Percentiles rank a stretch among this genome's conserved stretches.
Conservation (phyloP, 805 yeast genomes). For the Hanseniaspora taiwanica region DNA sequence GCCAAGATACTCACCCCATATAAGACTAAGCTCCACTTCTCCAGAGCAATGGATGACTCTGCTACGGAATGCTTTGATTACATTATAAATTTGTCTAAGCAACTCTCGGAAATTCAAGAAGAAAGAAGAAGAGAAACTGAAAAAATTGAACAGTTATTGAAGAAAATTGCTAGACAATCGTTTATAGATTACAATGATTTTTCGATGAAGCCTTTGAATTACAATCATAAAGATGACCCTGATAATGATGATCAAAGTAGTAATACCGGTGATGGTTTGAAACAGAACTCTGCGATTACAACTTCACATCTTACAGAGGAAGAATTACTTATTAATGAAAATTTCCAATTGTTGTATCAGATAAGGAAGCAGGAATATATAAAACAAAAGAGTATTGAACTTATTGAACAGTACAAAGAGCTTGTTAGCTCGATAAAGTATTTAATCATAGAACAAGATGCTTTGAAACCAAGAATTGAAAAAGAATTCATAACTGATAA, state of each 20-base stretch:
- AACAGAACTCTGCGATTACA: too few species aligned
- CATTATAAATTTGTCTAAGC: slow-evolving; percentile 15
- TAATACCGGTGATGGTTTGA: too few species aligned
- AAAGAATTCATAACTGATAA: neutral
- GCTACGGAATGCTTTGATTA: slow-evolving; percentile 17
- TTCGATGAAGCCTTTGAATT: slow-evolving; percentile 8
- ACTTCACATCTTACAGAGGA: slow-evolving; percentile 7
- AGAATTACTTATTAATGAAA: slow-evolving; percentile 14
- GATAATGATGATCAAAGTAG: too few species aligned
- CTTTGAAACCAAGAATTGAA: neutral
- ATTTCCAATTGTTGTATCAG: slow-evolving; percentile 16
- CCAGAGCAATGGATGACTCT: neutral
- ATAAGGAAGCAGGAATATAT: slow-evolving; percentile 10
- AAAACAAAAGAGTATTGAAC: neutral
- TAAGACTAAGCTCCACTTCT: neutral
- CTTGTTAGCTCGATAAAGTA: neutral
- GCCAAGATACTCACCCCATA: neutral
- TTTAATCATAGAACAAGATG: slow-evolving; percentile 1
- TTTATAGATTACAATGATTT: slow-evolving; percentile 15
- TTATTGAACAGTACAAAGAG: slow-evolving; percentile 1
- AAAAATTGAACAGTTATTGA: slow-evolving; percentile 13
- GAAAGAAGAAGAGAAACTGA: slow-evolving; percentile 18
- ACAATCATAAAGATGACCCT: neutral
- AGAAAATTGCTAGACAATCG: slow-evolving; percentile 19
- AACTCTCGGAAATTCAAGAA: slow-evolving; percentile 15